Evolutionary conservation across 75 land plant species (phyloP).

Genomic region (Pinus tabuliformis): DNA sequence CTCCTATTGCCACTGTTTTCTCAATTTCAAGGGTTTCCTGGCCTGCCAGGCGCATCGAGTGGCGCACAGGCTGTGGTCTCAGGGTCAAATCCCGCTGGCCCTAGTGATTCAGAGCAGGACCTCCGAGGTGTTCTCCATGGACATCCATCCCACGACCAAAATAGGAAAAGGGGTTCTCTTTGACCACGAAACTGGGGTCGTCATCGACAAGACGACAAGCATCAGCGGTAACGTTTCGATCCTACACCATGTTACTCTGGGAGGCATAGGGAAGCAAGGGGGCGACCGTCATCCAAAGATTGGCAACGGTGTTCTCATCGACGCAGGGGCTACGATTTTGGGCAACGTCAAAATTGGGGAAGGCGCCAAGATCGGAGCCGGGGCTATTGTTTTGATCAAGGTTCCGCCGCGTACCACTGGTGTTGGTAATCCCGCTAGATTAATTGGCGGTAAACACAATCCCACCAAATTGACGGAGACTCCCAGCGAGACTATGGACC

Average conservation of each 20-base stretch:
- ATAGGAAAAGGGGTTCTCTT: conserved; percentile 19
- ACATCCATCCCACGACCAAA: conserved; percentile 41
- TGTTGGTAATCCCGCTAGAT: conserved; percentile 72
- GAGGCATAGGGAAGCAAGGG: conserved; percentile 55
- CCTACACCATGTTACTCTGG: conserved; percentile 66
- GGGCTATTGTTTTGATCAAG: conserved; percentile 61
- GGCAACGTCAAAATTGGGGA: conserved; percentile 64
- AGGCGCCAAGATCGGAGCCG: conserved; percentile 76
- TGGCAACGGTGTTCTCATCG: conserved; percentile 69
- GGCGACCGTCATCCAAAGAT: conserved; percentile 74
- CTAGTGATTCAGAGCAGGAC: conserved; percentile 21
- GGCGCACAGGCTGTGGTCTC: conserved; percentile 14
- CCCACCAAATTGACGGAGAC: conserved; percentile 40
- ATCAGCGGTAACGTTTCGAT: conserved; percentile 71
- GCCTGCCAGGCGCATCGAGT: conserved; percentile 46
- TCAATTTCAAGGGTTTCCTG: conserved; percentile 68
- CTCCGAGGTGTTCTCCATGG: conserved; percentile 34
- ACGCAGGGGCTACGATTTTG: conserved; percentile 69
- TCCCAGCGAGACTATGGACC: conserved; percentile 69
- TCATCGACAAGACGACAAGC: conserved; percentile 36
- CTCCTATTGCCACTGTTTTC: conserved; percentile 57
- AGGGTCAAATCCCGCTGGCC: conserved; percentile 23
- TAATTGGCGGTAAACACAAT: conserved; percentile 48
- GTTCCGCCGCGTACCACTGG: conserved; percentile 72
- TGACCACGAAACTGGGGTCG: conserved; percentile 39